Conservation (phyloP, 345 rosid species). For the Aethionema arabicum region DNA sequence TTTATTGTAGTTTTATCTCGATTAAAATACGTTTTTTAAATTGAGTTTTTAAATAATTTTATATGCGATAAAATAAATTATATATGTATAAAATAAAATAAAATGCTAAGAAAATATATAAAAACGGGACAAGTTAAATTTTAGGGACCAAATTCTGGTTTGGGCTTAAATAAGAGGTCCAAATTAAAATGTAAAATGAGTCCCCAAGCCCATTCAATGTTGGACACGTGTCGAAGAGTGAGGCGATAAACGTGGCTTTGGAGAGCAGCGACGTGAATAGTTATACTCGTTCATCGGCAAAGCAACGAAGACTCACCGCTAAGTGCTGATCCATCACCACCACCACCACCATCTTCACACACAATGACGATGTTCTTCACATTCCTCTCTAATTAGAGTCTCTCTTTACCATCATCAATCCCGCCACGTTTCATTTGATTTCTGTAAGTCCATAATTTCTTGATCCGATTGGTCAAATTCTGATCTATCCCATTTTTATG, state of each 20-base stretch:
- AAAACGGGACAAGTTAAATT: too few relatives aligned
- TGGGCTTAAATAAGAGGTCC: constrained; percentile 2
- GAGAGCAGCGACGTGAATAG: constrained; percentile 26
- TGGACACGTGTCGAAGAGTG: constrained; percentile 18
- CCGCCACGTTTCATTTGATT: neutral
- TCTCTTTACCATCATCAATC: neutral
- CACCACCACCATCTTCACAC: constrained; percentile 1
- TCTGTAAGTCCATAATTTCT: constrained; percentile 22
- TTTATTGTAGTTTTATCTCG: neutral
- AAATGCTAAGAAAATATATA: too few relatives aligned
- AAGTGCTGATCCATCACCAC: constrained; percentile 32
- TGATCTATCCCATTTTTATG: neutral
- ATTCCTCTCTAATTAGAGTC: constrained; percentile 4
- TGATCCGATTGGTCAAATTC: constrained; percentile 20
- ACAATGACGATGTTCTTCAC: constrained; percentile 12
- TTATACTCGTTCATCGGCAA: constrained; percentile 24
- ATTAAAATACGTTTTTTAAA: too few relatives aligned
- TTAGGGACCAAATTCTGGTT: too few relatives aligned
- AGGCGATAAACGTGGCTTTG: constrained; percentile 8
- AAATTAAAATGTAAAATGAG: neutral
- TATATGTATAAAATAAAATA: too few relatives aligned
- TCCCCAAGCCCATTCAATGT: constrained; percentile 12
- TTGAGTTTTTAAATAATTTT: too few relatives aligned
- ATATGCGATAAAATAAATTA: too few relatives aligned
- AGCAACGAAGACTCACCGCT: constrained; percentile 28